Evolutionary conservation across 2,329 filamentous ascomycete genomes (phyloP).

Genomic region (Parascedosporium putredinis): DNA sequence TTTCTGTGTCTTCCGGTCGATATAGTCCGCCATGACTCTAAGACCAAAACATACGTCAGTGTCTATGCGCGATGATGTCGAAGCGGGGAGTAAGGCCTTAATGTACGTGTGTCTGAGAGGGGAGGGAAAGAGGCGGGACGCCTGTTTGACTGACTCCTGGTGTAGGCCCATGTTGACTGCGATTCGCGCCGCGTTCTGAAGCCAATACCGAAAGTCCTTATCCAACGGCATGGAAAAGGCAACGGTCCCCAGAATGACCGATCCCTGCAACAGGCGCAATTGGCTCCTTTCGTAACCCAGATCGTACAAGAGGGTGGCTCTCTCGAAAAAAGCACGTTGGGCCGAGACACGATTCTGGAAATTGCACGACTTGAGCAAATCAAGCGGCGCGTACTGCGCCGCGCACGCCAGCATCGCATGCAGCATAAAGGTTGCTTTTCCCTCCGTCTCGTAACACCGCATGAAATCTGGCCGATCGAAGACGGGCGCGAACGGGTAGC

Average conservation of each 20-base stretch:
- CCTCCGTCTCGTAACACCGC: background rate
- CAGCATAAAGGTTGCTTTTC: background rate
- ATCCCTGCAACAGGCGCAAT: background rate
- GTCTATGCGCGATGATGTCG: too few relatives aligned
- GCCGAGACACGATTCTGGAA: background rate
- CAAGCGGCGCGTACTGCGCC: background rate
- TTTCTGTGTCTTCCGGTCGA: background rate
- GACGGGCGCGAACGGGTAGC: background rate
- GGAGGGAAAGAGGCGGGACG: too few relatives aligned
- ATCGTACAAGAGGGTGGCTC: background rate
- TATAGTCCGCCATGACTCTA: background rate
- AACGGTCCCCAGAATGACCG: background rate
- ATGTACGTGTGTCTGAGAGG: too few relatives aligned
- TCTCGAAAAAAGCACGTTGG: background rate
- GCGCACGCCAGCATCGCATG: background rate
- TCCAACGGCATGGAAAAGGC: background rate
- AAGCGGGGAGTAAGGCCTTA: too few relatives aligned
- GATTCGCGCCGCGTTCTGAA: background rate
- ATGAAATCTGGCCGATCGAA: background rate
- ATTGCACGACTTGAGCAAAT: background rate
- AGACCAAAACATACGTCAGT: background rate
- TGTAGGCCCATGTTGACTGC: background rate
- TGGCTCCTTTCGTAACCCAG: background rate
- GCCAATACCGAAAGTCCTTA: slow-evolving; percentile 1
- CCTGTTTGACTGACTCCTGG: background rate